These are phyloP conservation scores for Orbilia oligospora DNA, from an alignment of 2,329 filamentous ascomycete genomes.

Conservation along the genomic window DNA sequence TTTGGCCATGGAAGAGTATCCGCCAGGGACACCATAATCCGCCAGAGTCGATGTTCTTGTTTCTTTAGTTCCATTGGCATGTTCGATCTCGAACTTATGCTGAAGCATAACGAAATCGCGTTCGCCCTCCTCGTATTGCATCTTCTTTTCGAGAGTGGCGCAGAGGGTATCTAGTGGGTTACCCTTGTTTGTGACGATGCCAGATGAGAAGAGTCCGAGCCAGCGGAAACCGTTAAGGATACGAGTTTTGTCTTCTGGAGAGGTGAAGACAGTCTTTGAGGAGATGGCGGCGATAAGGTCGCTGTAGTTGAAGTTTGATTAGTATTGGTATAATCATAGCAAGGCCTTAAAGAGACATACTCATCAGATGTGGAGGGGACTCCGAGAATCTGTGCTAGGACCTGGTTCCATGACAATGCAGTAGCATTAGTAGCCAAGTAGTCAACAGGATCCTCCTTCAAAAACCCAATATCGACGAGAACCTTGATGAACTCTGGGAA, in stretches of 20 bases:
- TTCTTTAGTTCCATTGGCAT: conserved; percentile 81
- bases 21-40: conserved; percentile 84
- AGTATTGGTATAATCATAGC: not conserved
- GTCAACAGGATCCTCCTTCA: conserved; percentile 78
- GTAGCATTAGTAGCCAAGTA: conserved; percentile 72
- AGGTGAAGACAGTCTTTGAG: conserved; percentile 80
- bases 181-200: conserved; percentile 74
- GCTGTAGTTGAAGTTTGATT: not conserved
- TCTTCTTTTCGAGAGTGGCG: conserved; percentile 89
- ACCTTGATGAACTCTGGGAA: conserved; percentile 92
- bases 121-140: conserved; percentile 86
- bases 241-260: conserved; percentile 77
- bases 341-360: conserved; percentile 22
- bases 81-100: conserved; percentile 87
- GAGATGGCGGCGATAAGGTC: conserved; percentile 81
- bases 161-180: conserved; percentile 94
- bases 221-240: conserved; percentile 81
- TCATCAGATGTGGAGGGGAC: conserved; percentile 75
- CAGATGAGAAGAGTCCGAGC: conserved; percentile 74
- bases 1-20: conserved; percentile 87
- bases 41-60: conserved; percentile 83
- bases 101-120: conserved; percentile 80
- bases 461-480: conserved; percentile 90
- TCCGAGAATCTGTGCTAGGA: conserved; percentile 81
- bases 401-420: conserved; percentile 84